Conservation (phyloP, 2,329 filamentous ascomycete species). For the Plenodomus lindquistii region DNA sequence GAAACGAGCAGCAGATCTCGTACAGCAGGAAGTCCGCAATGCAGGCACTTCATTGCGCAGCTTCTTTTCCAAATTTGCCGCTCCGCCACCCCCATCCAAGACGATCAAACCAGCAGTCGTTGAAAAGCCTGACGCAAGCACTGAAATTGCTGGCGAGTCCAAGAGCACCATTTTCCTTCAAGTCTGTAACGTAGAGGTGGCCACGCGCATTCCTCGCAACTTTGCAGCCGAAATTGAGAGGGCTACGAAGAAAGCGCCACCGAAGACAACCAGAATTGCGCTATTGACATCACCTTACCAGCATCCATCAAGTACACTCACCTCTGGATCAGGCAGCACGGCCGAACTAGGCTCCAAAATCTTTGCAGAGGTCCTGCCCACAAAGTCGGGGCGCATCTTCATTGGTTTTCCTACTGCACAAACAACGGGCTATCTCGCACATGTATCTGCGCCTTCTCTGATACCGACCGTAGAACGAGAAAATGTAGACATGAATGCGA, state of each 20-base stretch:
- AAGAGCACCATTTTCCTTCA: conserved; percentile 85
- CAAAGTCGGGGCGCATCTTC: conserved; percentile 87
- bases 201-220: conserved; percentile 70
- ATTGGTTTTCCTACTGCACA: conserved; percentile 98
- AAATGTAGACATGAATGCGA: conserved; percentile 93
- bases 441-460: conserved; percentile 92
- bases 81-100: conserved; percentile 26
- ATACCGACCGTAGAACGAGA: conserved; percentile 98
- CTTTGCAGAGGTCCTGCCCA: conserved; percentile 87
- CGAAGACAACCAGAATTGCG: conserved; percentile 81
- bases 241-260: conserved; percentile 95
- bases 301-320: conserved; percentile 69
- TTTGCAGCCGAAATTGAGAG: conserved; percentile 88
- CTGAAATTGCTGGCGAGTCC: conserved; percentile 72
- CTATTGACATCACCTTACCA: conserved; percentile 92
- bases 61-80: conserved; percentile 46
- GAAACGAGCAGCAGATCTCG: conserved; percentile 37
- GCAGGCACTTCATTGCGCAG: conserved; percentile 43
- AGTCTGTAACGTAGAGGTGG: conserved; percentile 81
- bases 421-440: conserved; percentile 90
- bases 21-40: conserved; percentile 42
- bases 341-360: conserved; percentile 70
- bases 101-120: conserved; percentile 15
- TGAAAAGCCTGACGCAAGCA: conserved; percentile 35
- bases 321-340: conserved; percentile 52